phyloP scores from a whole-genome alignment of 768 basidiomycete species.

The Mrakia blollopis region DNA sequence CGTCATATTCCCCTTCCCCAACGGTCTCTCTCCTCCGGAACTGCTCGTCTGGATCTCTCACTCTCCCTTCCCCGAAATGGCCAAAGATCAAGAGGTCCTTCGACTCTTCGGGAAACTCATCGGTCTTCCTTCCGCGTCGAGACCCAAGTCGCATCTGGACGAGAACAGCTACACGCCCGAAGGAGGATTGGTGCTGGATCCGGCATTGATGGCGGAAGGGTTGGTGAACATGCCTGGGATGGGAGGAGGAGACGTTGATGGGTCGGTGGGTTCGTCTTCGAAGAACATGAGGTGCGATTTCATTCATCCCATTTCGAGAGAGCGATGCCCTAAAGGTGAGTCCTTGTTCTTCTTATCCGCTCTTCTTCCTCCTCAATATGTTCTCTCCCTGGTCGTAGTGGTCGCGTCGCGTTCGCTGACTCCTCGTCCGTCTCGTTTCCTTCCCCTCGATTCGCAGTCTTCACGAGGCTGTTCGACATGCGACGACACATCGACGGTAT shows the following conservation, averaged over 20 bases:
- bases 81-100: constrained; percentile 23
- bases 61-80: constrained; percentile 16
- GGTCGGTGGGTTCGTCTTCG: neutral
- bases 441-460: neutral
- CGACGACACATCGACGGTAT: constrained; percentile 17
- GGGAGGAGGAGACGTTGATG: neutral
- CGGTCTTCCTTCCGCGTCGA: constrained; percentile 4
- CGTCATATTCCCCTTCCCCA: constrained; percentile 8
- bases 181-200: neutral
- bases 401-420: neutral
- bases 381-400: no score
- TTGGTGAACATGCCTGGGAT: neutral
- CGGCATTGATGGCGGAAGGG: neutral
- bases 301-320: constrained; percentile 10
- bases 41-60: constrained; percentile 32
- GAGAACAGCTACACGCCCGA: neutral
- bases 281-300: constrained; percentile 16
- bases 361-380: no score
- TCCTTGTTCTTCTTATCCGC: no score
- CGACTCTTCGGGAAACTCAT: constrained; percentile 24
- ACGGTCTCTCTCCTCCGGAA: constrained; percentile 18
- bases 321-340: constrained; percentile 4
- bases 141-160: neutral
- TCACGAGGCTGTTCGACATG: constrained; percentile 18
- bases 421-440: no score